Percentiles rank a stretch among this genome's conserved stretches.
Evolutionary conservation across 2,329 filamentous ascomycete genomes (phyloP).

Genomic region (Diaporthe ilicicola): DNA sequence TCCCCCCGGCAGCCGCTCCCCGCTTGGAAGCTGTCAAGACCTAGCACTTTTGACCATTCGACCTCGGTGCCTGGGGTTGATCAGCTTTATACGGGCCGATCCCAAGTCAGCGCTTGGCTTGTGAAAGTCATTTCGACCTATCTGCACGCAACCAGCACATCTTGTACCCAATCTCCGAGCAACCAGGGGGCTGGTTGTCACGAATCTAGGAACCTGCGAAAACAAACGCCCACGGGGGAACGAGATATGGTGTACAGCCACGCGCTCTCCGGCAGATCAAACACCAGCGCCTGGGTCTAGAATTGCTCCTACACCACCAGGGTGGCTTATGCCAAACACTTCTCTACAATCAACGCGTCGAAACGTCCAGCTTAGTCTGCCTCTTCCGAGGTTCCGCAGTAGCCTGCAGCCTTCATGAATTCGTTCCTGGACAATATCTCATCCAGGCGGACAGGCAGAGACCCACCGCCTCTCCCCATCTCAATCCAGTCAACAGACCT

Average conservation of each 20-base stretch:
- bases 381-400: not conserved
- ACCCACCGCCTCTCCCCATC: conserved; percentile 30
- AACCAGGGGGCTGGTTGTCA: conserved; percentile 1
- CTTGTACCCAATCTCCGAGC: not conserved
- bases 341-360: not conserved
- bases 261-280: not conserved
- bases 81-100: conserved; percentile 27
- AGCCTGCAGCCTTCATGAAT: conserved; percentile 30
- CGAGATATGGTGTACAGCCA: conserved; percentile 1
- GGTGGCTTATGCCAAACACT: not conserved
- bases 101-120: conserved; percentile 26
- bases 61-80: conserved; percentile 29
- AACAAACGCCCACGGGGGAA: not conserved
- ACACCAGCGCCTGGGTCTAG: conserved; percentile 7
- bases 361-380: not conserved
- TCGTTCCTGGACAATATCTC: conserved; percentile 32
- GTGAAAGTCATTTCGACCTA: conserved; percentile 29
- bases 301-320: not conserved
- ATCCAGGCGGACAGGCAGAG: conserved; percentile 30
- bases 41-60: conserved; percentile 1
- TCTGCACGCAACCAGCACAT: not conserved
- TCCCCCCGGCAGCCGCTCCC: conserved; percentile 24
- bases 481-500: conserved; percentile 29
- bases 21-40: not conserved
- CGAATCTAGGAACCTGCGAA: not conserved